Conservation (phyloP, 2,329 filamentous ascomycete genomes). For the Apiospora kogelbergensis region DNA sequence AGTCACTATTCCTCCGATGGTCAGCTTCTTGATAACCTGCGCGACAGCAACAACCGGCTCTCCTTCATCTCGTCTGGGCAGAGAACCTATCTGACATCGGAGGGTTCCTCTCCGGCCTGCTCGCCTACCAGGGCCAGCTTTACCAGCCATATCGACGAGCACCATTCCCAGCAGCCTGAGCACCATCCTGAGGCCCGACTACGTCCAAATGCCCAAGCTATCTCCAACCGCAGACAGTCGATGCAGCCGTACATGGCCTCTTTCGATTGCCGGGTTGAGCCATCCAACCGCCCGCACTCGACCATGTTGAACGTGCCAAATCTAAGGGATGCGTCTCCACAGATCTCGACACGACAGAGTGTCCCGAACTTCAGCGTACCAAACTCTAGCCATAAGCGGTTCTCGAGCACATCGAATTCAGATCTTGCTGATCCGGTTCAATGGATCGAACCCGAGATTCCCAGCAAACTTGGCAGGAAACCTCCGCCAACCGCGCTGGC, state of each 20-base stretch:
- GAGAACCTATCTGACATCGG: slow-evolving; percentile 59
- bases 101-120: slow-evolving; percentile 55
- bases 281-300: slow-evolving; percentile 27
- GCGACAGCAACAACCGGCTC: slow-evolving; percentile 51
- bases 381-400: slow-evolving; percentile 44
- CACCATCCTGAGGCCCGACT: slow-evolving; percentile 38
- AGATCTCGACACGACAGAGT: slow-evolving; percentile 19
- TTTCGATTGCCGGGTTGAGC: slow-evolving; percentile 38
- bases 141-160: slow-evolving; percentile 36
- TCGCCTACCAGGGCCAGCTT: slow-evolving; percentile 58
- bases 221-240: slow-evolving; percentile 51
- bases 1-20: slow-evolving; percentile 60
- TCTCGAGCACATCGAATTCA: slow-evolving; percentile 36
- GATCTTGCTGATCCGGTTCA: slow-evolving; percentile 22
- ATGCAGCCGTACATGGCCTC: slow-evolving; percentile 47
- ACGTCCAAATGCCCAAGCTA: slow-evolving; percentile 54
- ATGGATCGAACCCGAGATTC: slow-evolving; percentile 23
- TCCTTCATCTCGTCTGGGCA: slow-evolving; percentile 63
- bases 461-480: slow-evolving; percentile 29
- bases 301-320: slow-evolving; percentile 16
- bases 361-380: slow-evolving; percentile 57
- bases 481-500: slow-evolving; percentile 47
- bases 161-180: slow-evolving; percentile 21
- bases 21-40: slow-evolving; percentile 55
- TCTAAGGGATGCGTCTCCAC: not conserved